Conservation (phyloP, 805 yeast genomes). For the Lipomyces orientalis region DNA sequence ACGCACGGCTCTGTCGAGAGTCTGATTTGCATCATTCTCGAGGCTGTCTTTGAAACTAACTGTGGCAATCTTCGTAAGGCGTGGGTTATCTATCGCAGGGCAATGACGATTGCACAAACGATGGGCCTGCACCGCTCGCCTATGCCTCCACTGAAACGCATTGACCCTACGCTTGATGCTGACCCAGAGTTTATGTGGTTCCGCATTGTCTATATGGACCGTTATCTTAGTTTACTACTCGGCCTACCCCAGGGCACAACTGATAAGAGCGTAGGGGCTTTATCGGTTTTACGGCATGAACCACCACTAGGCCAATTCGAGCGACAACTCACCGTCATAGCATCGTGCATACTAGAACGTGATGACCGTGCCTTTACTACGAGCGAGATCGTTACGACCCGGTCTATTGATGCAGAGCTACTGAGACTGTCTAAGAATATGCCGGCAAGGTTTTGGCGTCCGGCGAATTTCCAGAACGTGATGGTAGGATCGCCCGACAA, state of each 20-base stretch:
- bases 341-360: background rate
- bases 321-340: background rate
- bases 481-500: background rate
- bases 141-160: background rate
- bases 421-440: background rate
- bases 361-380: background rate
- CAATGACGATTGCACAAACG: background rate
- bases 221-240: background rate
- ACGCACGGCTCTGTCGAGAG: background rate
- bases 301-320: background rate
- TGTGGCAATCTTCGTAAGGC: slow-evolving; percentile 6
- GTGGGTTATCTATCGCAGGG: background rate
- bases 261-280: background rate
- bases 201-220: slow-evolving; percentile 5
- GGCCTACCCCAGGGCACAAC: background rate
- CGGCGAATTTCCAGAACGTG: background rate
- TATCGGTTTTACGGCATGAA: background rate
- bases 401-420: background rate
- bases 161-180: background rate
- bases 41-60: slow-evolving; percentile 1
- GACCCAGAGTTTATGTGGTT: slow-evolving; percentile 2
- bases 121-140: slow-evolving; percentile 6
- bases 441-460: background rate
- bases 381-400: background rate
- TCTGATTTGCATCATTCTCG: background rate